Percentiles rank a stretch among this genome's conserved stretches.
Conservation (phyloP, 192 early-diverging fungal species). For the Thoreauomyces humboldtii region DNA sequence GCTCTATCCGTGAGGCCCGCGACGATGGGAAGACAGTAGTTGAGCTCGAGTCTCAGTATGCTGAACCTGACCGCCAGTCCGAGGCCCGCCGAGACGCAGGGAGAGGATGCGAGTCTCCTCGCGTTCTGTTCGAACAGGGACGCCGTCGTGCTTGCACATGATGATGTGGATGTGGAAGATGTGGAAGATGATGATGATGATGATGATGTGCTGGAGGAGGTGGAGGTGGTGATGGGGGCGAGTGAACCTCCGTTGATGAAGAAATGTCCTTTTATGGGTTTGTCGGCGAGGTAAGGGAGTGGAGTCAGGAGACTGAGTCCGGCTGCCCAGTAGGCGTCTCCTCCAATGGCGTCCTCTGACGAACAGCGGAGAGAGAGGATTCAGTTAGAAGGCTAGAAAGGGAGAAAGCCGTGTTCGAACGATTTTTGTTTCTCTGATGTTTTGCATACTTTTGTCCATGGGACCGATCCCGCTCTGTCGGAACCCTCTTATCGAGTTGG, state of each 20-base stretch:
- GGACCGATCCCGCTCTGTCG: constrained; percentile 84
- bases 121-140: constrained; percentile 19
- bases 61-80: constrained; percentile 86
- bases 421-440: background rate
- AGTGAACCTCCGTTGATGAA: constrained; percentile 87
- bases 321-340: constrained; percentile 77
- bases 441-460: constrained; percentile 60
- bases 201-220: background rate
- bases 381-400: no score
- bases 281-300: constrained; percentile 62
- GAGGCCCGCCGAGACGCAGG: constrained; percentile 73
- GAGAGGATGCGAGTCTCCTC: constrained; percentile 50
- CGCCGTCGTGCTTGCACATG: background rate
- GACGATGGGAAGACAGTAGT: constrained; percentile 75
- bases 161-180: background rate
- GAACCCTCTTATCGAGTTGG: constrained; percentile 84
- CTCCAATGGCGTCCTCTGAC: constrained; percentile 81
- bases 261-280: constrained; percentile 75
- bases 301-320: constrained; percentile 81
- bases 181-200: background rate
- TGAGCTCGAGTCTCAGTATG: constrained; percentile 83
- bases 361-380: background rate
- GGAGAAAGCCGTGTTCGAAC: background rate
- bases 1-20: constrained; percentile 40
- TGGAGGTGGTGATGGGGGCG: constrained; percentile 44